Evolutionary conservation across 768 basidiomycete genomes (phyloP), one percentile per base, ranked within the genome.

Genomic region (Lyophyllum atratum): DNA sequence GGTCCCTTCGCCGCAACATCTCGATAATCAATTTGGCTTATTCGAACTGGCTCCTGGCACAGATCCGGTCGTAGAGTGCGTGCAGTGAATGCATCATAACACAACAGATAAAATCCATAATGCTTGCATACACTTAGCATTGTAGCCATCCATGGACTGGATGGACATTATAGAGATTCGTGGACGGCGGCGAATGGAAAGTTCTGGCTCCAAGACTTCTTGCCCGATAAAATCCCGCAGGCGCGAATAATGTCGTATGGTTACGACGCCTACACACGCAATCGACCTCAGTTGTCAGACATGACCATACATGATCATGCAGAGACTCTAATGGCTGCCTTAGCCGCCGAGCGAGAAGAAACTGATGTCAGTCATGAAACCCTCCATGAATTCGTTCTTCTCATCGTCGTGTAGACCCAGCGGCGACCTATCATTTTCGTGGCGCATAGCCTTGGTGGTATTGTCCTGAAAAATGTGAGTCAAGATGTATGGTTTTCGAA

Each of bases 141-240:
- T 40, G 33, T 58, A 29, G 51, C 56, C 40, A 58, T 58, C 51
- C 56, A 58, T 26, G 56, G 56, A 58, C 50, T 58, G 21, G 42
- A 58, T 39, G 56, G 56, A 22, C 56, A 58, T 46, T 40, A n/a
- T n/a, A 31, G 26, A 53, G 29, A 52, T 28, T 58, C 56, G 50
- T 49, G 49, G 49, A 49, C 26, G 22, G 49, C 49, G n/a, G 17
- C 25, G 15, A 49, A 49, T 24, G n/a, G 49, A 34, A 31, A 49
- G n/a, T n/a, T 34, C 28, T 49, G 49, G 49, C 28, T 34, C 17
- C 49, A 34, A 21, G 49, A 34, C 33, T 34, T 49, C 29, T 34
- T 49, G 29, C 49, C 49, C 33, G 28, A 29, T 34, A 44, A 46
- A 28, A 44, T 52, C 43, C 49, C 56, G 50, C 25, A 52, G 28